These are phyloP conservation scores for Elsinoe australis DNA, from an alignment of 2,329 filamentous ascomycete genomes.

Conservation along the genomic window DNA sequence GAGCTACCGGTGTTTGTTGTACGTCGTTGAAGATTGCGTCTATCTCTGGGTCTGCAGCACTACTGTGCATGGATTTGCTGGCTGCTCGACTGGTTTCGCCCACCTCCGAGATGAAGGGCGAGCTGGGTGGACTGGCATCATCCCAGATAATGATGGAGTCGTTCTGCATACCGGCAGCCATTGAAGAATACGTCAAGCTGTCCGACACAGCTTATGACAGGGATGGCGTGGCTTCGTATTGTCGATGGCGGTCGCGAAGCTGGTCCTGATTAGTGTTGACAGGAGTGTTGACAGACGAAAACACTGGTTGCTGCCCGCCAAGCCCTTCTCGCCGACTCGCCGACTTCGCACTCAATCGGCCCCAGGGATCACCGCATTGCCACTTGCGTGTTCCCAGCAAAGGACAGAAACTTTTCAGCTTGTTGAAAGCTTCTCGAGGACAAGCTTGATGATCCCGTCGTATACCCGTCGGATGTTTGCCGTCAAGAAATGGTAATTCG, in stretches of 20 bases:
- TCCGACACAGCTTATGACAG: too few species aligned
- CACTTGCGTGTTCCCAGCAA: too few species aligned
- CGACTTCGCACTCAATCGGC: too few species aligned
- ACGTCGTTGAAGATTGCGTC: constrained; percentile 18
- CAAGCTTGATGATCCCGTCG: not conserved
- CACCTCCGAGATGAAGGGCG: constrained; percentile 42
- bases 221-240: too few species aligned
- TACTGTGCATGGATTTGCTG: constrained; percentile 21
- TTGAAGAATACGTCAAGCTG: constrained; percentile 12
- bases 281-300: constrained; percentile 5
- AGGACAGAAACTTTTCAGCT: too few species aligned
- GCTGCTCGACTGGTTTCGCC: constrained; percentile 30
- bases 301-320: constrained; percentile 12
- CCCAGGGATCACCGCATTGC: too few species aligned
- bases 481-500: not conserved
- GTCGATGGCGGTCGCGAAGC: not conserved
- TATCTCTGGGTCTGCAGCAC: constrained; percentile 1
- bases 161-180: constrained; percentile 6
- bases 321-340: not conserved
- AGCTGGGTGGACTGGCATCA: constrained; percentile 37
- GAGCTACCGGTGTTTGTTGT: not conserved
- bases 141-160: constrained; percentile 30
- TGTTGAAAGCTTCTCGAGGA: not conserved
- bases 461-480: not conserved
- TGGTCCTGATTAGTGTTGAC: constrained; percentile 9